These are phyloP conservation scores for Friedmanniomyces endolithicus DNA, from an alignment of 495 filamentous ascomycete genomes.

Conservation along the genomic window DNA sequence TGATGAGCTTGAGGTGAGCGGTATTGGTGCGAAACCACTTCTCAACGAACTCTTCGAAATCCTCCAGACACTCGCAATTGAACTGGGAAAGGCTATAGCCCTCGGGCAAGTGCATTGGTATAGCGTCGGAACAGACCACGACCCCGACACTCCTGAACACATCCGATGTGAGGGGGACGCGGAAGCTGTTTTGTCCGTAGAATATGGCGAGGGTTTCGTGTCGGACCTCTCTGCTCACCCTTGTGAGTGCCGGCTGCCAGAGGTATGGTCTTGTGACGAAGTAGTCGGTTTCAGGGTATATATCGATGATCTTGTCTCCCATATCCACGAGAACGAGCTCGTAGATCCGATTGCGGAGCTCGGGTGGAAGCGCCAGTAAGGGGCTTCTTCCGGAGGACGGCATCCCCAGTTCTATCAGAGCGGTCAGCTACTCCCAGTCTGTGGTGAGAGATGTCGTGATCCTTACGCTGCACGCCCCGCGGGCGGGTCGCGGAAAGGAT, in stretches of 20 bases:
- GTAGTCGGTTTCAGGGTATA: not conserved
- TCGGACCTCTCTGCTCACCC: not conserved
- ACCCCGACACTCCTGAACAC: too few relatives aligned
- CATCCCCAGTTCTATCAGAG: not conserved
- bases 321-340: not conserved
- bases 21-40: not conserved
- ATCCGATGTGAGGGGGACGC: not conserved
- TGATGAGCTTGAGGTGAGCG: not conserved
- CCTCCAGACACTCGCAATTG: too few relatives aligned
- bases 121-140: too few relatives aligned
- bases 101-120: too few relatives aligned
- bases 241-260: not conserved
- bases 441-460: too few relatives aligned
- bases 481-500: too few relatives aligned
- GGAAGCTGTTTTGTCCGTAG: constrained; percentile 1
- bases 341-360: not conserved
- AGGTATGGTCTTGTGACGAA: not conserved
- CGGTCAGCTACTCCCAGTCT: too few relatives aligned
- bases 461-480: too few relatives aligned
- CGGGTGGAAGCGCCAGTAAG: not conserved
- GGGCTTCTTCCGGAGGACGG: not conserved
- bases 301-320: not conserved
- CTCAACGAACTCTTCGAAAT: not conserved
- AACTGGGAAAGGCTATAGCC: too few relatives aligned
- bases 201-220: not conserved